Base-by-base conservation (phyloP, 2,329 filamentous ascomycete genomes). In the Aspergillus latus region DNA sequence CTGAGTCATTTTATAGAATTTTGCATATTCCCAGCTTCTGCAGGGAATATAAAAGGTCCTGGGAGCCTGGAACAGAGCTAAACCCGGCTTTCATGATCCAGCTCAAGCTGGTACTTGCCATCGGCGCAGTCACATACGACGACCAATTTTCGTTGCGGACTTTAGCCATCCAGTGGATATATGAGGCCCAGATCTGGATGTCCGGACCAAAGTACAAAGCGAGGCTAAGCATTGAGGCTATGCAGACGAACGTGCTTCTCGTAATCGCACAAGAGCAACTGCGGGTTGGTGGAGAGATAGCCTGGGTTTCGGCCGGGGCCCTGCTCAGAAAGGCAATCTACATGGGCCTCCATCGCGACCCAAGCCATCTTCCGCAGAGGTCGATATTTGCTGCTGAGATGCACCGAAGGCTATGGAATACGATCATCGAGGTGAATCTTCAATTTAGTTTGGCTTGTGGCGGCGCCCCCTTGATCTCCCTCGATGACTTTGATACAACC, bases 11-110 rank as follows among this genome's bases (percentile, higher is more conserved):
- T 9, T 77, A 83, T 58, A 78, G 84, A 2, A 74, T 87, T 13
- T 57, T 88, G 3, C 81, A 88, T 63, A 65, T 82, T 1, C 83
- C 84, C 0, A 79, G 78, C 0, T 87, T 88, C 58, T 71, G 70
- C 37, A 70, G 70, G 5, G 80, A 84, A 16, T 86, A 85, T 59
- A 79, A 83, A 16, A 72, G 74, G 0, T 59, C 83, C 0, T 87
- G 83, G 83, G 34, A 15, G 0, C 42, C 59, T 0, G 39, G 55
- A 8, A 34, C 54, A 0, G 56, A 68, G 1, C 63, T 71, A 0
- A 74, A 78, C 40, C 69, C 67, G 1, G 71, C 68, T 0, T 85
- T 85, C 49, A 44, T 84, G 1, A 73, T 84, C 11, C 83, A 83
- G 46, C 60, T 86, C 3, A 84, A 86, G 61, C 70, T 87, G 0